Percentiles rank a stretch among this genome's conserved stretches.
These are phyloP conservation scores for Cyathus striatus DNA, from an alignment of 768 basidiomycete species.

Conservation along the genomic window DNA sequence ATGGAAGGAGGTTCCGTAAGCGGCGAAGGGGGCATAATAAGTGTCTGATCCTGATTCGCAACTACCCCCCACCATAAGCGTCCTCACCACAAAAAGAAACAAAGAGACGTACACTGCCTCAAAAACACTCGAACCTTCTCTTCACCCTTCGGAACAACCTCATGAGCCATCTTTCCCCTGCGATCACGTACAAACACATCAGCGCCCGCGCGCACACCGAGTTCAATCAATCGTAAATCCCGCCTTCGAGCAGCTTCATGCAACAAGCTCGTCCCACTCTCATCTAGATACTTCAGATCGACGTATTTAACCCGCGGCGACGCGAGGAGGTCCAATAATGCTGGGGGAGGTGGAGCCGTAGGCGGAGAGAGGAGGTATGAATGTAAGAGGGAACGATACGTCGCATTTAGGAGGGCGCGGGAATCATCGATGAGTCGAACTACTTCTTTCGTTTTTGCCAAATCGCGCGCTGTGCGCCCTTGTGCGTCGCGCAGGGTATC, in stretches of 20 bases:
- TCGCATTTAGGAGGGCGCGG: slow-evolving; percentile 67
- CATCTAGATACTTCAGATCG: slow-evolving; percentile 78
- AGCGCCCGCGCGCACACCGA: slow-evolving; percentile 81
- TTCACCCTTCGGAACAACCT: slow-evolving; percentile 62
- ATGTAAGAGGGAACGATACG: slow-evolving; percentile 68
- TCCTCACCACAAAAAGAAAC: not conserved
- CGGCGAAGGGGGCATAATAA: slow-evolving; percentile 44
- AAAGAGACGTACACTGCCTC: slow-evolving; percentile 61
- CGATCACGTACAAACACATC: slow-evolving; percentile 86
- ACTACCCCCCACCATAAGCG: slow-evolving; percentile 32
- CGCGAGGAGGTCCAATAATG: slow-evolving; percentile 53
- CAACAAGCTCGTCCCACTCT: slow-evolving; percentile 71
- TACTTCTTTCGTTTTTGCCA: slow-evolving; percentile 66
- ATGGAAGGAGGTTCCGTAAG: slow-evolving; percentile 52
- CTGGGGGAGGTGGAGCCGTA: slow-evolving; percentile 29
- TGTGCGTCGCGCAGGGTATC: slow-evolving; percentile 68
- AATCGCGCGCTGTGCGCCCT: slow-evolving; percentile 66
- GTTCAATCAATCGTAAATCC: slow-evolving; percentile 76
- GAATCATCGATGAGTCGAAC: slow-evolving; percentile 71
- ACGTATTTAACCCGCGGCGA: slow-evolving; percentile 67
- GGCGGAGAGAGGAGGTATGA: slow-evolving; percentile 65
- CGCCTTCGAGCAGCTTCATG: slow-evolving; percentile 85
- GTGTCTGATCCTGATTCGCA: slow-evolving; percentile 72
- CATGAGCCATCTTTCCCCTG: slow-evolving; percentile 63
- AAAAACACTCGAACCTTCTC: slow-evolving; percentile 81